Percentiles rank a stretch among this genome's conserved stretches.
These are phyloP conservation scores for Zygoascus tannicola DNA, from an alignment of 805 yeast genomes.

Conservation along the genomic window DNA sequence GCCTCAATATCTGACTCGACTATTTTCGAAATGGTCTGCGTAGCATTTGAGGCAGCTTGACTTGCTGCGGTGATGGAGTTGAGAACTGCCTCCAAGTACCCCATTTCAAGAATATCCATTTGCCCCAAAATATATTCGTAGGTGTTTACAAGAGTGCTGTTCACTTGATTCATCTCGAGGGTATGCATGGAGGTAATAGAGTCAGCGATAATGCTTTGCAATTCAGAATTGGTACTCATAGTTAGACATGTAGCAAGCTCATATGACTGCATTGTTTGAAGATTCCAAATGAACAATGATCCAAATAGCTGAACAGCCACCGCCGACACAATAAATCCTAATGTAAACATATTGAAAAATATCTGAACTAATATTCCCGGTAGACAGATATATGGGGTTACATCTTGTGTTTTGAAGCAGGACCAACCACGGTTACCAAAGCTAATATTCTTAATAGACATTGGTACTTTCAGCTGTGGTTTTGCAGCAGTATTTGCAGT, in stretches of 20 bases:
- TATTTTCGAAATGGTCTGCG: slow-evolving; percentile 1
- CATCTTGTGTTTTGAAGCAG: slow-evolving; percentile 7
- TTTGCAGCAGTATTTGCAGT: too few species aligned
- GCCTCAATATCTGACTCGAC: not conserved
- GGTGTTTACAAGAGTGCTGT: slow-evolving; percentile 10
- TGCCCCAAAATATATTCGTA: slow-evolving; percentile 1
- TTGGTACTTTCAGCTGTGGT: too few species aligned
- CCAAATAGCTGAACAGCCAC: slow-evolving; percentile 11
- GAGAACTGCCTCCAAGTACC: slow-evolving; percentile 4
- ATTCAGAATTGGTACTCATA: not conserved
- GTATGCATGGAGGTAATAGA: slow-evolving; percentile 3
- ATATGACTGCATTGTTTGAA: not conserved
- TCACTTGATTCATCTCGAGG: slow-evolving; percentile 8
- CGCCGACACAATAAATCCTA: slow-evolving; percentile 10
- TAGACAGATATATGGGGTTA: slow-evolving; percentile 17
- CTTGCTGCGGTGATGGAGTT: not conserved
- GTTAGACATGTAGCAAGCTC: not conserved
- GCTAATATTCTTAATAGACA: not conserved
- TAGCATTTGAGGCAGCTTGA: slow-evolving; percentile 5
- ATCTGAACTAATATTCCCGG: slow-evolving; percentile 13
- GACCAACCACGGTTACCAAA: not conserved
- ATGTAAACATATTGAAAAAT: slow-evolving; percentile 14
- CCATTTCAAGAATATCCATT: slow-evolving; percentile 5
- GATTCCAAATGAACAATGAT: not conserved
- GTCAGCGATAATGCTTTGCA: not conserved